Evolutionary conservation across 768 basidiomycete genomes (phyloP).

Genomic region (Roridomyces roridus): DNA sequence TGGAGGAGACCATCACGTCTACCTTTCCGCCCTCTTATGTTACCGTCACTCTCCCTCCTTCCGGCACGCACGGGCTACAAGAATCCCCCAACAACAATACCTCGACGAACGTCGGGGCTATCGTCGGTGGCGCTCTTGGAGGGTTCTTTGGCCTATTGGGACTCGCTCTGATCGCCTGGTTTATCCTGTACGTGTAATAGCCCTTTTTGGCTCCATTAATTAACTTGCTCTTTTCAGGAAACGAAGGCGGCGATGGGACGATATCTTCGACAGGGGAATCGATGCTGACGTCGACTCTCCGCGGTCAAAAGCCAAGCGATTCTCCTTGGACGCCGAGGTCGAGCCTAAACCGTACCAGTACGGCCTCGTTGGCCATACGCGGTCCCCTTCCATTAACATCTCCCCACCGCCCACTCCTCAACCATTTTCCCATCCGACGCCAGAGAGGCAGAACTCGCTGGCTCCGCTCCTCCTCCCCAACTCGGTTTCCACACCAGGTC

Average conservation of each 20-base stretch:
- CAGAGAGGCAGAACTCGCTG: conserved; percentile 29
- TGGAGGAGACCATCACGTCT: conserved; percentile 42
- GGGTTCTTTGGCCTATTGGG: conserved; percentile 58
- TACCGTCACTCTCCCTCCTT: conserved; percentile 28
- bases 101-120: conserved; percentile 46
- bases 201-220: conserved; percentile 17
- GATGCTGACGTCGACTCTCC: conserved; percentile 20
- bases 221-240: conserved; percentile 40
- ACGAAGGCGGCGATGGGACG: conserved; percentile 54
- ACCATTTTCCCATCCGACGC: conserved; percentile 27
- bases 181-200: conserved; percentile 48
- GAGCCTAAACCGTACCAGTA: conserved; percentile 67
- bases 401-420: conserved; percentile 36
- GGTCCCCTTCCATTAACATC: conserved; percentile 42
- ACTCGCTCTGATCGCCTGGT: conserved; percentile 54
- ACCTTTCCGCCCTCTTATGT: conserved; percentile 39
- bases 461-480: conserved; percentile 35
- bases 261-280: conserved; percentile 56
- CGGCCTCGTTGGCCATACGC: conserved; percentile 60
- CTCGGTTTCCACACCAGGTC: conserved; percentile 30
- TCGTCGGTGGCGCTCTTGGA: conserved; percentile 60
- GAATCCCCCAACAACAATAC: conserved; percentile 20
- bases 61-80: conserved; percentile 17
- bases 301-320: conserved; percentile 30
- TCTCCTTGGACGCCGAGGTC: conserved; percentile 34